Base-by-base conservation (phyloP, 768 basidiomycete species). In the Mycena rebaudengoi region DNA sequence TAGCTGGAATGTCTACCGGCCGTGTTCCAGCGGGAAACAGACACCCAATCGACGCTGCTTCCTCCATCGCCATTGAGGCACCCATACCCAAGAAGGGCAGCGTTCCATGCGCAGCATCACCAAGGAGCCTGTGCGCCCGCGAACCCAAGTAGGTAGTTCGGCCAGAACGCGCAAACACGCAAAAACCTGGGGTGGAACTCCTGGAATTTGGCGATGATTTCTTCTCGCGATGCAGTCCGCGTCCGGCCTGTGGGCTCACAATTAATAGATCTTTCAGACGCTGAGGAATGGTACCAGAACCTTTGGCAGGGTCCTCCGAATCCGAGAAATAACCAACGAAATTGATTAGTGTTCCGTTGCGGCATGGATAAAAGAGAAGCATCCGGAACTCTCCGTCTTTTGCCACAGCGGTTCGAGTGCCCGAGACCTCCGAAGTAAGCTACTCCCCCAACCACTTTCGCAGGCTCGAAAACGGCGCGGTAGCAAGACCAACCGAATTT, bases 41-140 rank as follows among this genome's bases (percentile, higher is more conserved):
- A n/a, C 43, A 44, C 13, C 61, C 52, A 4, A 62, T 18, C 0
- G 61, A n/a, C 3, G 35, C 53, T 0, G 43, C 60, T 4, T 62
- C 72, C 43, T 74, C 73, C 33, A 70, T 64, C 16, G 70, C 73
- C 46, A 71, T 70, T 13, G 68, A 71, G 5, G 73, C 73, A 28
- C 73, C 70, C 33, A 67, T 64, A n/a, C 66, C 73, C 16, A 68
- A 45, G 39, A 69, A 49, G 13, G 73, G 70, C 3, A 63, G 61
- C 54, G 73, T 74, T 6, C 63, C 72, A 39, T 73, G 72, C 23
- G 70, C 68, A 21, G 50, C 49, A 37, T 60, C 59, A 10, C 60
- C 58, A 16, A 57, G 28, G 23, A 59, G 45, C 18, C 40, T 18
- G 56, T 32, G 18, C 39, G 49, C 11, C 59, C 59, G 12, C 33